Percentiles rank a stretch among this genome's conserved stretches.
These are phyloP conservation scores for Boletus speciosus DNA, from an alignment of 768 basidiomycete genomes.

Conservation along the genomic window DNA sequence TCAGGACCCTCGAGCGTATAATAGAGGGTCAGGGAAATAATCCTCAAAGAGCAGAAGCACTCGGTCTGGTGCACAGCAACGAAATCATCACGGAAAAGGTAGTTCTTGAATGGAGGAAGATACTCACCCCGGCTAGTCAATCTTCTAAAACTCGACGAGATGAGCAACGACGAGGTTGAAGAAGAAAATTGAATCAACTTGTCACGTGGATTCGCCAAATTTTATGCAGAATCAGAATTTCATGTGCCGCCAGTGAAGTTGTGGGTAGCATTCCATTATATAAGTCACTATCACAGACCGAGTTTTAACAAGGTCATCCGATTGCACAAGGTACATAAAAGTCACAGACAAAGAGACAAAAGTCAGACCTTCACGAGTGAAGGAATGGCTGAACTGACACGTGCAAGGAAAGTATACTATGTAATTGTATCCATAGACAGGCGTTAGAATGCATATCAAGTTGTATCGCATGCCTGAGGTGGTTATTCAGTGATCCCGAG, in stretches of 20 bases:
- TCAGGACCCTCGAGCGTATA: constrained; percentile 37
- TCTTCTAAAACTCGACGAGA: neutral
- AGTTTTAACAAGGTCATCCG: constrained; percentile 1
- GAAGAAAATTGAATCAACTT: neutral
- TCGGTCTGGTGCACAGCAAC: constrained; percentile 38
- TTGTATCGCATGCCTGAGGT: neutral
- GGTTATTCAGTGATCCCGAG: constrained; percentile 74
- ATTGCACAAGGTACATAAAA: constrained; percentile 8
- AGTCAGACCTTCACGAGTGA: neutral
- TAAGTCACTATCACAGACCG: neutral
- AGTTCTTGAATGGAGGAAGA: neutral
- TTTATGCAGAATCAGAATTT: neutral
- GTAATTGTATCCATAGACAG: constrained; percentile 10
- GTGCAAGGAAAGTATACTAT: constrained; percentile 11
- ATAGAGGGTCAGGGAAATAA: constrained; percentile 28
- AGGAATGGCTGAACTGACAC: constrained; percentile 2
- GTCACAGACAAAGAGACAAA: constrained; percentile 8
- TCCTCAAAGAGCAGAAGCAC: constrained; percentile 34
- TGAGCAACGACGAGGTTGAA: neutral
- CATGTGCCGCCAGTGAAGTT: too few species aligned
- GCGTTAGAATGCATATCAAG: neutral
- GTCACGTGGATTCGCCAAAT: neutral
- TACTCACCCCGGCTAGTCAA: constrained; percentile 3
- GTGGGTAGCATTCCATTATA: neutral
- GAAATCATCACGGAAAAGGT: constrained; percentile 26